Percentiles rank a stretch among this genome's conserved stretches.
Conservation (phyloP, 345 rosid species). For the Hibiscus syriacus region DNA sequence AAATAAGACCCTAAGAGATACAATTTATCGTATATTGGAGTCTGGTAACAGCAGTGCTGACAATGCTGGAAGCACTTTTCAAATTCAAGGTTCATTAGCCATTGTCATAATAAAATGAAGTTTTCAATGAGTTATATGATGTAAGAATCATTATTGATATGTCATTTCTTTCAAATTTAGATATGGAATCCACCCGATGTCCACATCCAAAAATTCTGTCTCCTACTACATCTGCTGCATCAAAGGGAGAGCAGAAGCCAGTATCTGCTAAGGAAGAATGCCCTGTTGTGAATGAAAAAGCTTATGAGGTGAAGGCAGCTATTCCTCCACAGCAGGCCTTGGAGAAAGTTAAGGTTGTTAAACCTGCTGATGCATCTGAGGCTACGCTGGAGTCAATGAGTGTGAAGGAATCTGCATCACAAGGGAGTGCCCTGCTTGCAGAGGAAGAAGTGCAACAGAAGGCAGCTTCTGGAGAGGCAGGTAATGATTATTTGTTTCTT, state of each 20-base stretch:
- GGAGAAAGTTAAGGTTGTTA: slow-evolving; percentile 38
- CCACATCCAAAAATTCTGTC: slow-evolving; percentile 66
- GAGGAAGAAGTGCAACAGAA: slow-evolving; percentile 74
- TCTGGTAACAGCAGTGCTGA: slow-evolving; percentile 86
- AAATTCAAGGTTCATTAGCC: slow-evolving; percentile 68
- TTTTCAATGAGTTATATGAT: slow-evolving; percentile 15
- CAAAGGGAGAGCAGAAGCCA: slow-evolving; percentile 39
- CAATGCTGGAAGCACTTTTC: slow-evolving; percentile 70
- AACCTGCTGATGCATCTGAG: slow-evolving; percentile 49
- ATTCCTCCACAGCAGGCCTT: slow-evolving; percentile 30
- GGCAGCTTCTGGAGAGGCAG: slow-evolving; percentile 58
- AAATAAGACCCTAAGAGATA: slow-evolving; percentile 89
- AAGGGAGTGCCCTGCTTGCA: slow-evolving; percentile 44
- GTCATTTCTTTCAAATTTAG: slow-evolving; percentile 25
- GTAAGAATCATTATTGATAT: slow-evolving; percentile 7
- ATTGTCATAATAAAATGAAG: background rate
- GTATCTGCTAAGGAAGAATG: slow-evolving; percentile 31
- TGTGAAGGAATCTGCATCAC: slow-evolving; percentile 62
- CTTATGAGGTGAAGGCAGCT: slow-evolving; percentile 37
- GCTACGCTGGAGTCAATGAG: slow-evolving; percentile 65
- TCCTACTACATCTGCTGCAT: slow-evolving; percentile 69
- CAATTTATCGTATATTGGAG: slow-evolving; percentile 87
- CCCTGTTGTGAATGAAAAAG: slow-evolving; percentile 24
- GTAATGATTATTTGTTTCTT: slow-evolving; percentile 23
- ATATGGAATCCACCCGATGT: slow-evolving; percentile 74